Conservation (phyloP, 441 rosid species). For the Erodium moschatum region DNA sequence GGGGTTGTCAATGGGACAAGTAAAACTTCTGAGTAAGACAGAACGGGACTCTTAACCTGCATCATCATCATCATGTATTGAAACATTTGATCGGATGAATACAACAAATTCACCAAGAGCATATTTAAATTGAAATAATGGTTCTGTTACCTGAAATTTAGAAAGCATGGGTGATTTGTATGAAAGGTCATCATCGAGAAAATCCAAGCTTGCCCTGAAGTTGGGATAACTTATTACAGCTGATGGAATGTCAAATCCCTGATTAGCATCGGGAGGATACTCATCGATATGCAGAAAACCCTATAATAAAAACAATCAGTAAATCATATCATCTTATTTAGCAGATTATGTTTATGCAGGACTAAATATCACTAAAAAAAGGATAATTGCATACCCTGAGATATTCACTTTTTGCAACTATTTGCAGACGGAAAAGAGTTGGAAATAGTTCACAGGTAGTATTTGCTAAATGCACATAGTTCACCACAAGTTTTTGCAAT, state of each 20-base stretch:
- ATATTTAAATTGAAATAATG: neutral
- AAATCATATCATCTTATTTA: neutral
- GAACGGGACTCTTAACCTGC: constrained; percentile 58
- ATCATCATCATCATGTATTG: constrained; percentile 18
- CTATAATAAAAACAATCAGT: constrained; percentile 25
- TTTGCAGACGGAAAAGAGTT: no score
- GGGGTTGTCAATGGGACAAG: constrained; percentile 91
- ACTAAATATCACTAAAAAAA: neutral
- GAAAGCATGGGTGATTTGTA: constrained; percentile 41
- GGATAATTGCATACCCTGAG: no score
- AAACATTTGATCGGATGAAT: constrained; percentile 12
- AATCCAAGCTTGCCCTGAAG: constrained; percentile 40
- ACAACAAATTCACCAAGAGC: neutral
- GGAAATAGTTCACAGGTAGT: no score
- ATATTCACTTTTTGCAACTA: no score
- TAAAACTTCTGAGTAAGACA: constrained; percentile 77
- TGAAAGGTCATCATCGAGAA: constrained; percentile 28
- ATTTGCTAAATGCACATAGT: neutral
- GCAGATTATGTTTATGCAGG: neutral
- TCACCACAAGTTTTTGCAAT: neutral
- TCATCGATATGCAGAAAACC: constrained; percentile 91
- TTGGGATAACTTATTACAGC: constrained; percentile 70
- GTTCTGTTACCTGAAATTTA: constrained; percentile 46
- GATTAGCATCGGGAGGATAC: constrained; percentile 97
- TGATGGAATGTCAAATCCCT: constrained; percentile 92